These are phyloP conservation scores for Neotropicomus parvogracilis DNA, from an alignment of 1,284 basidiomycete genomes.

Conservation along the genomic window DNA sequence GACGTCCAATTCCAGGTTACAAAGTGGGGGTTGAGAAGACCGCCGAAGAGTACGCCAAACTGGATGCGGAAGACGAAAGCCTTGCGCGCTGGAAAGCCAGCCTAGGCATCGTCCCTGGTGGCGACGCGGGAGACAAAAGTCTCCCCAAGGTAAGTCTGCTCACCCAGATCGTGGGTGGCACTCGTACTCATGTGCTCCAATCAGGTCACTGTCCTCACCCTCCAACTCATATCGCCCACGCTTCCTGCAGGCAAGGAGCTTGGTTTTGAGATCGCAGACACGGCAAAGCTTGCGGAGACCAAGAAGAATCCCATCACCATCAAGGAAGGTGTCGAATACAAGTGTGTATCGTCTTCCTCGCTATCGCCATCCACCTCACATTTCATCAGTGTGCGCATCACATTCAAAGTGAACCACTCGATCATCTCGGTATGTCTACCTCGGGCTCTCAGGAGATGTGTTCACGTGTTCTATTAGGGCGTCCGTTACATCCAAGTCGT, in stretches of 20 bases:
- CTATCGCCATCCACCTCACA: slow-evolving; percentile 6
- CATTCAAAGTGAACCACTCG: slow-evolving; percentile 79
- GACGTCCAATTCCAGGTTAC: slow-evolving; percentile 53
- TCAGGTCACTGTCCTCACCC: slow-evolving; percentile 64
- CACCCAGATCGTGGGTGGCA: slow-evolving; percentile 1
- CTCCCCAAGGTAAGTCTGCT: slow-evolving; percentile 58
- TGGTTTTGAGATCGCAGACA: slow-evolving; percentile 52
- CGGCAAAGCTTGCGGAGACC: slow-evolving; percentile 43
- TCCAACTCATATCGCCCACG: slow-evolving; percentile 68
- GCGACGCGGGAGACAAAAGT: slow-evolving; percentile 34
- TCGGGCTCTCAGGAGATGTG: slow-evolving; percentile 2
- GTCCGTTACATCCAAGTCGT: slow-evolving; percentile 84
- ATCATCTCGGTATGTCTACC: slow-evolving; percentile 67
- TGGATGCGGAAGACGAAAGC: slow-evolving; percentile 85
- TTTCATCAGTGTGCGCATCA: slow-evolving; percentile 62
- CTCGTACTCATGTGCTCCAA: slow-evolving; percentile 6
- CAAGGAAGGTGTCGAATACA: slow-evolving; percentile 85
- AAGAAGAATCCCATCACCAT: slow-evolving; percentile 74
- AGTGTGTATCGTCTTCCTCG: slow-evolving; percentile 40
- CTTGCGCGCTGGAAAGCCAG: slow-evolving; percentile 88
- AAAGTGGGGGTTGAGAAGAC: slow-evolving; percentile 64
- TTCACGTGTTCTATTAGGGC: slow-evolving; percentile 44
- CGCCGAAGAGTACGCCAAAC: slow-evolving; percentile 66
- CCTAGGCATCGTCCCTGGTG: slow-evolving; percentile 72
- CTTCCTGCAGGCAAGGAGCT: slow-evolving; percentile 63